Evolutionary conservation across 495 filamentous ascomycete genomes (phyloP), one percentile per base, ranked within the genome.

Genomic region (Aspergillus bertholletiae): DNA sequence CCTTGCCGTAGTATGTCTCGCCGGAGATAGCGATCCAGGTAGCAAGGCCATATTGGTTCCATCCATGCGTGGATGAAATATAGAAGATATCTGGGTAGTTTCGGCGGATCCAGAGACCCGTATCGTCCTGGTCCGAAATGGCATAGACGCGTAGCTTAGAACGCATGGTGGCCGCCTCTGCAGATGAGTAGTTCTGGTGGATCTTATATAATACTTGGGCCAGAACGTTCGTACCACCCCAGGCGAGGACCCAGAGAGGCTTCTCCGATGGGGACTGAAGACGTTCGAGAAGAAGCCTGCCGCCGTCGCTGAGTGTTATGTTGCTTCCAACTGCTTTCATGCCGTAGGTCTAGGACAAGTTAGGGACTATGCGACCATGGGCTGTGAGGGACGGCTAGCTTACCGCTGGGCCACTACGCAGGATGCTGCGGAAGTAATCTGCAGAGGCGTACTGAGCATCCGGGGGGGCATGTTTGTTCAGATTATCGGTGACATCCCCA

Each of bases 91-190:
- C 71, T 0, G 76, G 74, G 56, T 68, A 79, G 8, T 68, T 63
- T 22, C 63, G 53, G 1, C 76, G 72, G 45, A 79, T 75, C 78
- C 78, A 80, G 5, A 67, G 51, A 0, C 74, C 75, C 0, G 74
- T 74, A 51, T 80, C 71, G 53, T 80, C 78, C 56, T 79, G 78
- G 59, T 79, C 76, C 8, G 71, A 75, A 37, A 79, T 74, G 24
- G 78, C 61, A 54, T 79, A 79, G 23, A 79, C 67, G 28, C 76
- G 70, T 0, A 79, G 55, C 46, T 70, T 72, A 7, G 70, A 67
- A 5, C 64, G 58, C 5, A 80, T 44, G 4, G 41, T 47, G 0
- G 57, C 60, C 1, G 65, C 60, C n/a, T 76, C 70, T 12, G 59
- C 53, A 2, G 58, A 46, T 7, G 59, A 60, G 48, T 61, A 53